A percentile compares a stretch with the other conserved stretches of the same genome.
Conservation (phyloP, 2,329 filamentous ascomycete species). For the Diaporthe longicolla region DNA sequence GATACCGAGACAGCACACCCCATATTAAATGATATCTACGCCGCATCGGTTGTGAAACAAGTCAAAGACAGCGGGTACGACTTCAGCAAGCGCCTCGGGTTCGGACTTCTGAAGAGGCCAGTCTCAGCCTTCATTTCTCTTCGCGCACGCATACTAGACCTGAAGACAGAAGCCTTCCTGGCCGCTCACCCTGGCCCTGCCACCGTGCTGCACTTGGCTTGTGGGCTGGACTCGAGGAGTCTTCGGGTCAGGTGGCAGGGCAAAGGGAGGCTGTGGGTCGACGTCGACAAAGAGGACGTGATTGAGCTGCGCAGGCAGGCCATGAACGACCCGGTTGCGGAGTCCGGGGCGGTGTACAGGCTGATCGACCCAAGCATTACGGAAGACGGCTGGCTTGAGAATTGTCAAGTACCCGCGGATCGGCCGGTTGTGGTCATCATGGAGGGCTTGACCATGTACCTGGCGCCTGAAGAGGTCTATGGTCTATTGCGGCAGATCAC, state of each 20-base stretch:
- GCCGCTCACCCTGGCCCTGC: background rate
- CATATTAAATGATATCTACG: constrained; percentile 10
- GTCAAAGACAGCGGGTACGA: background rate
- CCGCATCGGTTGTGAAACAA: constrained; percentile 7
- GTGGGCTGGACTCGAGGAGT: constrained; percentile 23
- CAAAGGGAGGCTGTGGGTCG: background rate
- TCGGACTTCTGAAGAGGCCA: background rate
- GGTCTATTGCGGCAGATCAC: background rate
- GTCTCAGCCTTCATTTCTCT: background rate
- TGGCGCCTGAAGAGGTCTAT: background rate
- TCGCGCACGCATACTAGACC: constrained; percentile 4
- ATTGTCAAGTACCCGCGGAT: background rate
- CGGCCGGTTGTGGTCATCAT: constrained; percentile 2
- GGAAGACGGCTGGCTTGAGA: constrained; percentile 12
- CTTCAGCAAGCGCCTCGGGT: background rate
- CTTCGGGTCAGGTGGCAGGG: background rate
- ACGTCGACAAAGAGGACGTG: constrained; percentile 10
- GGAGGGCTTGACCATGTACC: constrained; percentile 18
- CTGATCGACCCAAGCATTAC: constrained; percentile 24
- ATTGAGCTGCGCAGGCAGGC: constrained; percentile 6
- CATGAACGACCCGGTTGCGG: background rate
- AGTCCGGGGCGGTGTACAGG: background rate
- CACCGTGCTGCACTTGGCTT: constrained; percentile 21
- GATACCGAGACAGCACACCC: background rate
- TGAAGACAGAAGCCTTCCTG: background rate